A percentile compares a stretch with the other conserved stretches of the same genome.
Evolutionary conservation across 495 filamentous ascomycete genomes (phyloP).

Genomic region (Paragyromitra xinjiangensis): DNA sequence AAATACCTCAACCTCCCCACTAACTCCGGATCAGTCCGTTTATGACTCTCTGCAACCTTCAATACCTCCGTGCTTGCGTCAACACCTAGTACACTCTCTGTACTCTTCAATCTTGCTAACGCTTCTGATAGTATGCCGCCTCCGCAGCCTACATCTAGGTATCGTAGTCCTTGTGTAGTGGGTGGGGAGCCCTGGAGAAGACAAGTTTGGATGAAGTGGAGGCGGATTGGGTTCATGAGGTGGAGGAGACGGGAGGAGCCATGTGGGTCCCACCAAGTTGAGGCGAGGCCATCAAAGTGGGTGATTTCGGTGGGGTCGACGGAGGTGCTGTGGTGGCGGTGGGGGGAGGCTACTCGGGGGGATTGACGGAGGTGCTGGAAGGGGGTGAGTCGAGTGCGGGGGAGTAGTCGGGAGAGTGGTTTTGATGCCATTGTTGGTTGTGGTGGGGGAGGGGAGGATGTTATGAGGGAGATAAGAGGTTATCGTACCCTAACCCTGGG

Average conservation of each 20-base stretch:
- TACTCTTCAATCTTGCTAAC: constrained; percentile 76
- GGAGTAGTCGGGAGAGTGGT: constrained; percentile 10
- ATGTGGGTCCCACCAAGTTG: constrained; percentile 96
- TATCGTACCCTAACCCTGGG: constrained; percentile 25
- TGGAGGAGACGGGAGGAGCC: constrained; percentile 91
- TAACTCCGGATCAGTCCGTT: constrained; percentile 70
- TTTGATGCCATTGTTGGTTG: constrained; percentile 32
- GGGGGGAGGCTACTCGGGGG: not conserved
- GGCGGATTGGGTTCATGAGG: constrained; percentile 96
- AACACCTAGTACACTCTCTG: constrained; percentile 77
- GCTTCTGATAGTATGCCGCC: constrained; percentile 96
- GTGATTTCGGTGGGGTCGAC: constrained; percentile 87
- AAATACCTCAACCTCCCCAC: constrained; percentile 72
- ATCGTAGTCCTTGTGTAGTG: constrained; percentile 63
- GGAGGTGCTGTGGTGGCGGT: constrained; percentile 59
- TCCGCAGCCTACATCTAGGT: constrained; percentile 94
- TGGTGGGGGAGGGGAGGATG: not conserved
- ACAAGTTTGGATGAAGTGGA: constrained; percentile 85
- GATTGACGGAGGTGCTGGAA: not conserved
- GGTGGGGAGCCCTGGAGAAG: constrained; percentile 62
- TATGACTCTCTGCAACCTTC: constrained; percentile 78
- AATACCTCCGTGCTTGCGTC: constrained; percentile 85
- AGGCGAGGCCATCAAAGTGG: constrained; percentile 93
- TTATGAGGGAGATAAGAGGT: not conserved
- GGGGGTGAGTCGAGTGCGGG: not conserved